Evolutionary conservation across 495 filamentous ascomycete species (phyloP), one percentile per base, ranked within the genome.

Genomic region (Penicillium antarcticum): DNA sequence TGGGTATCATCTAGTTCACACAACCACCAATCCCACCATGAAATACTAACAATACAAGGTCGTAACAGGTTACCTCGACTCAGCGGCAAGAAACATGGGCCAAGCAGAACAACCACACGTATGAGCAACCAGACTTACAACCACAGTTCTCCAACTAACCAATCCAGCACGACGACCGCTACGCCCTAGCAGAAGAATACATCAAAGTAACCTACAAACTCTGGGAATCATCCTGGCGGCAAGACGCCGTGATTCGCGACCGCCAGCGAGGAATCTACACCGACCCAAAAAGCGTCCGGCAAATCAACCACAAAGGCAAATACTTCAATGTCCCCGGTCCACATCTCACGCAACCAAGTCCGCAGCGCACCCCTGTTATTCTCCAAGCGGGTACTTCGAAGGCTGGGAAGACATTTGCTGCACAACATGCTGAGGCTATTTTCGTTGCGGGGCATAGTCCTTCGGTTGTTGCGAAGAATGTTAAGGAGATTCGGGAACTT

Each of bases 181-280:
- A 89, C 63, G 78, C 74, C 14, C 69, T 81, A 36, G 84, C 84
- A 6, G 81, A 86, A 48, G 86, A 89, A 60, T 89, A 87, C 63
- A 66, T 88, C 51, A 70, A 76, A 35, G 82, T 87, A 5, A 75
- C 86, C 48, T 88, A 88, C 73, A 87, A 87, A 57, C 78, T 89
- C 2, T 80, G 80, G 66, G 79, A 87, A 55, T 83, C 81, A 14
- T 87, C 83, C 9, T 88, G 85, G 85, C 74, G 83, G 5, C 76
- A 81, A 48, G 85, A 88, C 51, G 84, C 86, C 35, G 80, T 88
- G 0, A 63, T 77, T 17, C 75, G 77, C 4, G 78, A 87, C 52
- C 74, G 75, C 35, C 60, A 76, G 43, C 67, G 61, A 10, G 78
- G 79, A 2, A 68, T 84, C 50, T 86, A 85, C 69, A 80, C 80